phyloP scores from a whole-genome alignment of 73 alveolate genomes.

The Paramecium biaurelia region DNA sequence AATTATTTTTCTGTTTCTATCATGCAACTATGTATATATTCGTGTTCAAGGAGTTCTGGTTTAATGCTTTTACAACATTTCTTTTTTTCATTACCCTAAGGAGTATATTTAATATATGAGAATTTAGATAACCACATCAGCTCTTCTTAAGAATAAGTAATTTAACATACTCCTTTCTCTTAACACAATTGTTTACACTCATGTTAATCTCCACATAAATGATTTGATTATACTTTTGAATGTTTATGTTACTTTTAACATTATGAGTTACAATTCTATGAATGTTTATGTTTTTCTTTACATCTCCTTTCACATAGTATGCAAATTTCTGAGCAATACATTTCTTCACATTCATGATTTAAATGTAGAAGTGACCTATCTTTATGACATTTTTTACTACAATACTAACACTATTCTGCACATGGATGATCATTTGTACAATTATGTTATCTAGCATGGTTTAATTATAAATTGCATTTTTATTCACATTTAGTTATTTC shows the following conservation, averaged over 20 bases:
- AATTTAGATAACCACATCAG: neutral
- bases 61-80: neutral
- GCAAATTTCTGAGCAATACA: neutral
- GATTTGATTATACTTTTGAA: neutral
- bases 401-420: neutral
- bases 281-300: neutral
- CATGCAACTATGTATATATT: neutral
- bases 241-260: neutral
- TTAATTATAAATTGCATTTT: neutral
- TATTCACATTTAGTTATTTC: neutral
- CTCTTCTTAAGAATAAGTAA: neutral
- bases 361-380: neutral
- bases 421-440: neutral
- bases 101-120: neutral
- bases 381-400: neutral
- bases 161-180: neutral
- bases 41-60: neutral
- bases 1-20: neutral
- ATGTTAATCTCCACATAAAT: neutral
- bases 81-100: neutral
- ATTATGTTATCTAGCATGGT: neutral
- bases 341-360: neutral
- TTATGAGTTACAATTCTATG: neutral
- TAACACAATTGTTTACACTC: neutral
- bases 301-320: neutral